Evolutionary conservation across 495 filamentous ascomycete species (phyloP).

Genomic region (Penicillium odoratum): DNA sequence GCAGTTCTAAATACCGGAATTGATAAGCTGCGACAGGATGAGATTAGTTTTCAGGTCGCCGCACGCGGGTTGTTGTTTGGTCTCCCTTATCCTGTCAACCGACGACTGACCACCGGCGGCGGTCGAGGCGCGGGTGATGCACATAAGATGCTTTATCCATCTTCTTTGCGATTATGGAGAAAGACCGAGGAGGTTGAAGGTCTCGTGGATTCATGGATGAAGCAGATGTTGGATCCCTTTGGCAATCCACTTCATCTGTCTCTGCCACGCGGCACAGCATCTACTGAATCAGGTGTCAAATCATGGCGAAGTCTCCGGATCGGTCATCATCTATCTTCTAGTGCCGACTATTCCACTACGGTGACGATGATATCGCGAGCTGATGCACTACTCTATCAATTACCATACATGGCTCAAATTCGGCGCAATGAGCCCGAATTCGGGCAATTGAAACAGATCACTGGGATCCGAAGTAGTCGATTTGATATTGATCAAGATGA

Average conservation of each 20-base stretch:
- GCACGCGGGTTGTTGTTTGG: slow-evolving; percentile 80
- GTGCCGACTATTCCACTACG: slow-evolving; percentile 23
- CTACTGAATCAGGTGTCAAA: slow-evolving; percentile 31
- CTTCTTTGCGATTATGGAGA: slow-evolving; percentile 72
- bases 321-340: slow-evolving; percentile 11
- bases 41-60: slow-evolving; percentile 86
- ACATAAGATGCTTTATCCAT: slow-evolving; percentile 86
- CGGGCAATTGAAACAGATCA: slow-evolving; percentile 67
- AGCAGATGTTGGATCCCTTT: slow-evolving; percentile 31
- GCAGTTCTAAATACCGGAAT: slow-evolving; percentile 51
- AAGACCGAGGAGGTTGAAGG: slow-evolving; percentile 75
- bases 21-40: slow-evolving; percentile 82
- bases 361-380: slow-evolving; percentile 60
- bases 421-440: slow-evolving; percentile 23
- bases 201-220: slow-evolving; percentile 66
- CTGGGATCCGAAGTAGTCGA: slow-evolving; percentile 54
- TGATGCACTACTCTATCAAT: slow-evolving; percentile 76
- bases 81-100: slow-evolving; percentile 80
- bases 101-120: slow-evolving; percentile 42
- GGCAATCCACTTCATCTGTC: slow-evolving; percentile 9
- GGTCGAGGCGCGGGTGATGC: slow-evolving; percentile 50
- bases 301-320: slow-evolving; percentile 37
- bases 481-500: slow-evolving; percentile 46
- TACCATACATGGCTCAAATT: slow-evolving; percentile 82
- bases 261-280: slow-evolving; percentile 10